Conservation (phyloP, 805 yeast species). For the Myxozyma kluyveri region DNA sequence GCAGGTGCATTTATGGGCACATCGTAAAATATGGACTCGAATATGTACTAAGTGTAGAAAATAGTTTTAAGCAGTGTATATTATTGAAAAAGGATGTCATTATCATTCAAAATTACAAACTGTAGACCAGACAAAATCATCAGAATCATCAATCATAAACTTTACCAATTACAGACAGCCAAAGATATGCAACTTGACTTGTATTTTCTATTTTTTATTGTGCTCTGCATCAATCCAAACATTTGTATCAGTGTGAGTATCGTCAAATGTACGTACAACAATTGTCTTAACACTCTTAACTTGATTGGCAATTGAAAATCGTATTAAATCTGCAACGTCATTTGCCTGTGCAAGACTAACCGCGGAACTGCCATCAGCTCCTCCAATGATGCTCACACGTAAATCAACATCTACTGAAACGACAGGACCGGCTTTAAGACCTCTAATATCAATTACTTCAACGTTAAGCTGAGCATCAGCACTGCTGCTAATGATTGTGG, state of each 20-base stretch:
- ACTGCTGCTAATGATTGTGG: neutral
- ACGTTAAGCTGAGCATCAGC: neutral
- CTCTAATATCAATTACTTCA: slow-evolving; percentile 18
- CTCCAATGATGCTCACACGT: slow-evolving; percentile 2
- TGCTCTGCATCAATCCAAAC: slow-evolving; percentile 13
- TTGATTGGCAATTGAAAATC: slow-evolving; percentile 7
- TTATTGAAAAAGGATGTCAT: too few species aligned
- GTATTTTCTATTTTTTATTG: neutral
- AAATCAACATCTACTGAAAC: slow-evolving; percentile 20
- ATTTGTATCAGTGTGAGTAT: slow-evolving; percentile 7
- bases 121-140: too few species aligned
- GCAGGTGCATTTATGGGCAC: slow-evolving; percentile 75
- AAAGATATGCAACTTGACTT: too few species aligned
- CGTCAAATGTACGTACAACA: slow-evolving; percentile 19
- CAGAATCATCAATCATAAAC: too few species aligned
- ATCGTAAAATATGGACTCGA: neutral
- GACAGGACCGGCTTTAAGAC: slow-evolving; percentile 26
- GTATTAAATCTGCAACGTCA: slow-evolving; percentile 7
- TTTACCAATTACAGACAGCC: too few species aligned
- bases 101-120: too few species aligned
- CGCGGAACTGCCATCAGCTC: neutral
- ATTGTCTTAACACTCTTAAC: slow-evolving; percentile 16
- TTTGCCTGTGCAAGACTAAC: slow-evolving; percentile 17
- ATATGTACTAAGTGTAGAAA: slow-evolving; percentile 2
- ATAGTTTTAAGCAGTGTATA: too few species aligned